Conservation (phyloP, 139 green algal species). For the Microglena sp. region DNA sequence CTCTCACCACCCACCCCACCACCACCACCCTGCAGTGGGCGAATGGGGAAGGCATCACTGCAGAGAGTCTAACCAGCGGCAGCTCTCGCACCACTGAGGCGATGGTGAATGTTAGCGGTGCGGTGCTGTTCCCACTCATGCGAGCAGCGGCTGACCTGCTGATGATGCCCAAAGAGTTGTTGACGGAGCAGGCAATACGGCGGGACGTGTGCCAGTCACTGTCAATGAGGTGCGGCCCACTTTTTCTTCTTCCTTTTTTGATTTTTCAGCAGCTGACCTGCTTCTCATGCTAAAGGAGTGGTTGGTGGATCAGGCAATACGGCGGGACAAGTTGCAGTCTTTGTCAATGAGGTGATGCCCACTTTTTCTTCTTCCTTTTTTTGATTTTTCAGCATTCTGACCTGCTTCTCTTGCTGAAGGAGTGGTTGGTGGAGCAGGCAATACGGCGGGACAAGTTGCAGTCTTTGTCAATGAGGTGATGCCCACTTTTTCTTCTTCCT, state of each 20-base stretch:
- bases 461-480: conserved; percentile 17
- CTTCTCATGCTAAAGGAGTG: conserved; percentile 66
- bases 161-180: conserved; percentile 66
- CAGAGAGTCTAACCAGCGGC: too few relatives aligned
- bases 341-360: too few relatives aligned
- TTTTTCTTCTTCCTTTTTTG: too few relatives aligned
- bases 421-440: conserved; percentile 11
- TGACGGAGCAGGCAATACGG: conserved; percentile 26
- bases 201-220: neutral
- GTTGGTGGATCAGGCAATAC: conserved; percentile 22
- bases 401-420: conserved; percentile 73
- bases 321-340: conserved; percentile 27
- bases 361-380: too few relatives aligned
- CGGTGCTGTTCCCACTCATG: conserved; percentile 61
- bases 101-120: too few relatives aligned
- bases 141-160: conserved; percentile 66
- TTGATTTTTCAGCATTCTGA: conserved; percentile 53
- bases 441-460: conserved; percentile 34
- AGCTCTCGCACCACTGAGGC: too few relatives aligned
- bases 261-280: conserved; percentile 59
- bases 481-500: too few relatives aligned
- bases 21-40: too few relatives aligned
- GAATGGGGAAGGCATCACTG: too few relatives aligned
- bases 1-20: too few relatives aligned
- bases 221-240: too few relatives aligned